phyloP scores from a whole-genome alignment of 2,329 filamentous ascomycete species.

The Colletotrichum caudatum region DNA sequence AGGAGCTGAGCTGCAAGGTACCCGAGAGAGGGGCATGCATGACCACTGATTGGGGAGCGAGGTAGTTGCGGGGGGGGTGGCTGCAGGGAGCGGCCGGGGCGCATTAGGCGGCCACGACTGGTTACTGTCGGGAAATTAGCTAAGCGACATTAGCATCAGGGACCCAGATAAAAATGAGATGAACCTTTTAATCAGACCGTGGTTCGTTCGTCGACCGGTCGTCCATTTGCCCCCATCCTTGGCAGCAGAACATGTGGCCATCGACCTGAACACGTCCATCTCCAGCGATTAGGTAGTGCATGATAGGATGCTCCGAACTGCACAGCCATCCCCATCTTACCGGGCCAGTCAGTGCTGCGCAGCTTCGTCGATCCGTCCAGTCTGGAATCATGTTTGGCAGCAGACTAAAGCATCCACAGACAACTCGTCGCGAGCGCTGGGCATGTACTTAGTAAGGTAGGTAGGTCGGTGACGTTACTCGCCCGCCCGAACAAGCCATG shows the following conservation, averaged over 20 bases:
- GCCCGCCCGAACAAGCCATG: conserved; percentile 6
- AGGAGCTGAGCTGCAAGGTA: conserved; percentile 39
- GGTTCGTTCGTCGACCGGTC: background rate
- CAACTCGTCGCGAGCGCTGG: background rate
- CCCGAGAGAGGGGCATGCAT: conserved; percentile 8
- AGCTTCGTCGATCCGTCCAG: conserved; percentile 8
- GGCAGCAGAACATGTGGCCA: conserved; percentile 14
- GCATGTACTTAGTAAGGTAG: background rate
- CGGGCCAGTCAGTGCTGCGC: conserved; percentile 15
- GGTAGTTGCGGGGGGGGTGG: conserved; percentile 17
- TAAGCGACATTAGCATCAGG: conserved; percentile 43
- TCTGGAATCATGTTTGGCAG: background rate
- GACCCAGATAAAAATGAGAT: conserved; percentile 38
- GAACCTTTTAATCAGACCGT: conserved; percentile 20
- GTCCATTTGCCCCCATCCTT: conserved; percentile 20
- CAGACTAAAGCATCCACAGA: background rate
- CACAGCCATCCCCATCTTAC: background rate
- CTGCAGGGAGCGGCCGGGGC: background rate
- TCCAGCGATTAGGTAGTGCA: background rate
- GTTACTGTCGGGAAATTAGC: conserved; percentile 43
- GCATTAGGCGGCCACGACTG: conserved; percentile 4
- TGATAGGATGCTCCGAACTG: background rate
- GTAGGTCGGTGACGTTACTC: background rate
- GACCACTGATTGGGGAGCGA: conserved; percentile 31
- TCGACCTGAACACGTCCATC: conserved; percentile 19